Evolutionary conservation across 371 early-diverging fungal genomes (phyloP).

Genomic region (Mucor indicus): DNA sequence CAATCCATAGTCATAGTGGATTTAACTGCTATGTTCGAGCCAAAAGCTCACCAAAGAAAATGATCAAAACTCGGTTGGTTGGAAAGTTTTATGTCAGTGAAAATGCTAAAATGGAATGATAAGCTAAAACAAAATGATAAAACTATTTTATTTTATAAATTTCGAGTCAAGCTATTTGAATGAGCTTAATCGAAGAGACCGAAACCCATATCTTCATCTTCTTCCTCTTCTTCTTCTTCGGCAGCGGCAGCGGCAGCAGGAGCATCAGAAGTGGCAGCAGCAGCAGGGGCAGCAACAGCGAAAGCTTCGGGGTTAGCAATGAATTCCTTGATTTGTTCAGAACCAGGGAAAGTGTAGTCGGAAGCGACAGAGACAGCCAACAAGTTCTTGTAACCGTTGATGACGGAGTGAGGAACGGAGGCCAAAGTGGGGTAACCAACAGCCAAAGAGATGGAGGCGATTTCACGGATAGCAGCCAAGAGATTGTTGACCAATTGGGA

Average conservation of each 20-base stretch:
- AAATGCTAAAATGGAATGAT: too few relatives aligned
- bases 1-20: too few relatives aligned
- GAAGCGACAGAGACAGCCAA: conserved; percentile 89
- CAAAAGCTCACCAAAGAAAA: too few relatives aligned
- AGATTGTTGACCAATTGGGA: conserved; percentile 78
- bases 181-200: conserved; percentile 35
- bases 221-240: conserved; percentile 43
- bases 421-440: conserved; percentile 93
- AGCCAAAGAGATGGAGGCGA: conserved; percentile 96
- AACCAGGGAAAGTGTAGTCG: conserved; percentile 91
- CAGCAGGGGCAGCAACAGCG: conserved; percentile 68
- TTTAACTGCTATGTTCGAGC: too few relatives aligned
- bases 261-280: conserved; percentile 46
- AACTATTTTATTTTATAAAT: too few relatives aligned
- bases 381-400: conserved; percentile 97
- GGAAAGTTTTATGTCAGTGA: too few relatives aligned
- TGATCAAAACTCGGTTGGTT: too few relatives aligned
- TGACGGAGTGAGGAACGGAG: conserved; percentile 95
- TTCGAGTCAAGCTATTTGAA: too few relatives aligned
- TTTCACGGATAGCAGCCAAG: conserved; percentile 75
- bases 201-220: conserved; percentile 58
- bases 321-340: conserved; percentile 91
- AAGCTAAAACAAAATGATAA: too few relatives aligned
- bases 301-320: conserved; percentile 86
- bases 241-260: conserved; percentile 47